Evolutionary conservation across 768 basidiomycete species (phyloP), one percentile per base, ranked within the genome.

Genomic region (Suillus brevipes): DNA sequence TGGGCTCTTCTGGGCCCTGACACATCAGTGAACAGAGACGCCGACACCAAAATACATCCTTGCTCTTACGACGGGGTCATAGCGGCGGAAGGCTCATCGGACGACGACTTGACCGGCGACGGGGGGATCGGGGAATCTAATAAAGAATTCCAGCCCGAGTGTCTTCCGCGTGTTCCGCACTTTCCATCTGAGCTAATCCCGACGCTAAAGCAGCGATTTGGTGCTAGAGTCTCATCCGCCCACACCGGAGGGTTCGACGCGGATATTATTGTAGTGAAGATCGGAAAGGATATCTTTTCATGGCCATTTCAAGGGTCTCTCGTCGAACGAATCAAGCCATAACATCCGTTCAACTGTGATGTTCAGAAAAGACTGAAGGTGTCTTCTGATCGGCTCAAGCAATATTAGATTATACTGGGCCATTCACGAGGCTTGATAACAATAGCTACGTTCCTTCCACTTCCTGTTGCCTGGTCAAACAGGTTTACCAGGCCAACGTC

Each of bases 391-490:
- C 16, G 36, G 56, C 36, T 37, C 38, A 28, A 40, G 25, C 16
- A 59, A 28, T 40, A 3, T 59, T 16, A 59, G 12, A 40, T 40
- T 25, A 23, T 63, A 63, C 60, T 63, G 36, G 16, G 13, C 16
- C 25, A 64, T 64, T 64, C 38, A 50, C 63, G 58, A 58, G 83
- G 80, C 42, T 75, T 77, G 60, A 89, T 76, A 40, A 87, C 84
- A 59, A 91, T 78, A 8, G 85, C 89, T 63, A 90, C 78, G 73
- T 92, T 92, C 69, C 91, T 78, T 56, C 87, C 89, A 73, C 91
- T 92, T 52, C 89, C 90, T 3, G 83, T 83, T 6, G 79, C 78
- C 73, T 92, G 91, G 70, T 91, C 88, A 65, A 93, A 92, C 49
- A 93, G 71, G 73, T 90, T 91, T 3, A 91, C 79, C 25, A 85